A percentile compares a stretch with the other conserved stretches of the same genome.
Conservation (phyloP, 495 filamentous ascomycete species). For the Penicillium taxi region DNA sequence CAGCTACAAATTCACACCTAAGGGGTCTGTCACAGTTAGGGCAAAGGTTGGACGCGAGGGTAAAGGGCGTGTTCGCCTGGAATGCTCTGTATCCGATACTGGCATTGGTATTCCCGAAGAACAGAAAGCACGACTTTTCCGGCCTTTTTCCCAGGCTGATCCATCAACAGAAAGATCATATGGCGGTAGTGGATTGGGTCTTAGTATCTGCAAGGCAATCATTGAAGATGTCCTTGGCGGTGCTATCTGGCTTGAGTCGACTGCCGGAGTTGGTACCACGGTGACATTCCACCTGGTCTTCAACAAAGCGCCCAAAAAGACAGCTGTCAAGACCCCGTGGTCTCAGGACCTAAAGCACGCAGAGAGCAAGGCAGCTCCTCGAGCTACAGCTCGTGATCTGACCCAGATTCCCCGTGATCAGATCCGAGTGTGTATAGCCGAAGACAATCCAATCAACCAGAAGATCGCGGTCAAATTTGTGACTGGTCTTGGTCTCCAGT, state of each 20-base stretch:
- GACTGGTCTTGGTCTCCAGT: slow-evolving; percentile 69
- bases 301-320: slow-evolving; percentile 61
- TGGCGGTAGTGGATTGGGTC: slow-evolving; percentile 80
- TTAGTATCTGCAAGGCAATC: slow-evolving; percentile 91
- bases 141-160: slow-evolving; percentile 86
- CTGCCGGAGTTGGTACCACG: slow-evolving; percentile 67
- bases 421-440: slow-evolving; percentile 79
- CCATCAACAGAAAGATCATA: slow-evolving; percentile 79
- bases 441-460: slow-evolving; percentile 88
- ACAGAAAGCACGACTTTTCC: slow-evolving; percentile 77
- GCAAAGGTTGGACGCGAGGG: slow-evolving; percentile 64
- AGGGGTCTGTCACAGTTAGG: slow-evolving; percentile 73
- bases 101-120: slow-evolving; percentile 82
- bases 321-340: slow-evolving; percentile 48
- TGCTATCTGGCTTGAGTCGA: slow-evolving; percentile 72
- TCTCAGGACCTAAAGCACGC: slow-evolving; percentile 38
- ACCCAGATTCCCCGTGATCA: slow-evolving; percentile 65
- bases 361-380: slow-evolving; percentile 21
- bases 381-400: slow-evolving; percentile 45
- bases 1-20: slow-evolving; percentile 87
- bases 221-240: slow-evolving; percentile 87
- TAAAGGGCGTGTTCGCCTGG: slow-evolving; percentile 59
- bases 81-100: slow-evolving; percentile 82
- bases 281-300: slow-evolving; percentile 80
- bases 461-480: slow-evolving; percentile 89